Conservation (phyloP, 208 protist species). For the Spongospora subterranea region DNA sequence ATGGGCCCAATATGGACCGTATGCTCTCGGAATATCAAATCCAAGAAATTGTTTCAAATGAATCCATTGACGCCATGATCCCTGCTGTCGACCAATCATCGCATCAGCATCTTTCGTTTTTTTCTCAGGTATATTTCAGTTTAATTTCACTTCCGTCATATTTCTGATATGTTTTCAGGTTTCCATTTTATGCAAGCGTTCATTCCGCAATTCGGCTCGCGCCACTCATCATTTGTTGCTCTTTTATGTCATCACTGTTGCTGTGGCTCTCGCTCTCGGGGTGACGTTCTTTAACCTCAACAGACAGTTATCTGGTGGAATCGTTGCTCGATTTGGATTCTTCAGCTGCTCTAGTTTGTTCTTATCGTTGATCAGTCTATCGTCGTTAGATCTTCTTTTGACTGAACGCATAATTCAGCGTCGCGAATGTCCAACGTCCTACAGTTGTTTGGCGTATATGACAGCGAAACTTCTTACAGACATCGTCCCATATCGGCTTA, state of each 20-base stretch:
- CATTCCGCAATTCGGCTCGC: constrained; percentile 41
- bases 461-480: background rate
- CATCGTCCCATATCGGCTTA: constrained; percentile 23
- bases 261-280: background rate
- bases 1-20: background rate
- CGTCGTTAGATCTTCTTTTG: background rate
- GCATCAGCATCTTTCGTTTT: background rate
- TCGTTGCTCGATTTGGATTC: background rate
- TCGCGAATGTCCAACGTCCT: background rate
- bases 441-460: background rate
- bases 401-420: background rate
- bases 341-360: constrained; percentile 11
- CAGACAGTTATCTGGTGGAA: background rate
- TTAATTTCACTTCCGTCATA: background rate
- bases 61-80: background rate
- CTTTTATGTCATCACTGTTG: constrained; percentile 16
- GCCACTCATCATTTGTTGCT: background rate
- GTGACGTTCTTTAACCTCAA: background rate
- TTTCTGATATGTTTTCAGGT: background rate
- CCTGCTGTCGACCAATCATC: background rate
- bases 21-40: background rate
- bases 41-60: background rate
- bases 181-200: background rate
- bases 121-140: background rate
- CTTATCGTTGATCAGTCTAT: constrained; percentile 10